Percentiles rank a stretch among this genome's conserved stretches.
Conservation (phyloP, 2,329 filamentous ascomycete species). For the Capronia coronata region DNA sequence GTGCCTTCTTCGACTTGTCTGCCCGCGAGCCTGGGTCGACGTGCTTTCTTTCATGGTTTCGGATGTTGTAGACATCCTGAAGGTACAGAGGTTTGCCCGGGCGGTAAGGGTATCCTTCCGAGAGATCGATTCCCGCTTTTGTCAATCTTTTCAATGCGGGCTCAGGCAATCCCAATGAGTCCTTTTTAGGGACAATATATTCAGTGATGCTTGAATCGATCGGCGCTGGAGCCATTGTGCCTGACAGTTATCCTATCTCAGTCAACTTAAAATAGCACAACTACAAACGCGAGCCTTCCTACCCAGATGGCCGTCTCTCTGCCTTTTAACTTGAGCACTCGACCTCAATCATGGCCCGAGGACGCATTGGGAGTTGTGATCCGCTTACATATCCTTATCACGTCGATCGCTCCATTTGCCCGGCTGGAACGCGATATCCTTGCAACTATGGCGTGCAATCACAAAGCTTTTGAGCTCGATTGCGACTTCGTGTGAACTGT, state of each 20-base stretch:
- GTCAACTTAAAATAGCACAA: neutral
- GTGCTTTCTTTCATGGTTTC: conserved; percentile 51
- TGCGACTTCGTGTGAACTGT: no score
- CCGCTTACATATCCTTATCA: neutral
- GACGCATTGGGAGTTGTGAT: neutral
- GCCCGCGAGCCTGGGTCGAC: conserved; percentile 59
- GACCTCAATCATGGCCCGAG: neutral
- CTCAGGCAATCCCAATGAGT: conserved; percentile 57
- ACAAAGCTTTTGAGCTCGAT: no score
- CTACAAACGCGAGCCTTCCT: neutral
- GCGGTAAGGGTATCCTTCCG: conserved; percentile 64
- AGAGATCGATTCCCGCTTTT: conserved; percentile 64
- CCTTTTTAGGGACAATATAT: conserved; percentile 56
- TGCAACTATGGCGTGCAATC: neutral
- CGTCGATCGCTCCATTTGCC: neutral
- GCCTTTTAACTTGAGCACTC: neutral
- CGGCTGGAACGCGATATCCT: neutral
- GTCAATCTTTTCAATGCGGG: conserved; percentile 53
- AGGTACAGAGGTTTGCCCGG: conserved; percentile 61
- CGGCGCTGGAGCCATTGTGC: conserved; percentile 51
- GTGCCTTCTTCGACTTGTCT: conserved; percentile 42
- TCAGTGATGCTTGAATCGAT: conserved; percentile 60
- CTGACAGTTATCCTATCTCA: neutral
- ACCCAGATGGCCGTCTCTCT: neutral
- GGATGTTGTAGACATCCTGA: conserved; percentile 62